Base-by-base conservation (phyloP, 2,329 filamentous ascomycete genomes). In the Orbilia javanica region DNA sequence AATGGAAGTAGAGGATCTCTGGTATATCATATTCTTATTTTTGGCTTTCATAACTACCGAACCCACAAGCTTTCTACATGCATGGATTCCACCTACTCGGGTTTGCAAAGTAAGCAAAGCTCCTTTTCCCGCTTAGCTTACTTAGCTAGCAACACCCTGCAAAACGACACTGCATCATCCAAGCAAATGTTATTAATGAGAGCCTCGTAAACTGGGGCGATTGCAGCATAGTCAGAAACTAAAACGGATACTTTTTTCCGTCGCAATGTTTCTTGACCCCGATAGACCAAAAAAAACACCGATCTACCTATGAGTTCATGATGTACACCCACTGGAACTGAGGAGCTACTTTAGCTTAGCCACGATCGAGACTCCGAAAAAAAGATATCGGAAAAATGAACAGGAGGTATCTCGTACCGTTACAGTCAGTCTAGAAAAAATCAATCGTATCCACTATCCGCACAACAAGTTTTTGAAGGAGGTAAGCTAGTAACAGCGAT, bases 11-110 rank as follows among this genome's bases (percentile, higher is more conserved):
- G 65, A 65, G 48, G 65, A 70, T 69, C 65, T 63, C 36, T 48
- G 72, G 65, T 76, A 69, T 76, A 76, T 76, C 72, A 69, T 55
- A 53, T 63, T 68, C 71, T 70, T 69, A 69, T 76, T 76, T 69
- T 76, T 67, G 42, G 69, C 39, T 72, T 44, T 76, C 55, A 55
- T 76, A 76, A 76, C 72, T 76, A 76, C 72, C 72, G 72, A 76
- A 68, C 34, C 39, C 64, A 69, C 72, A 76, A 76, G 72, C 72
- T 70, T 76, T 70, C 64, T 48, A 48, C 57, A 48, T 42, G 46
- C 46, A 70, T 62, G 72, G 63, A 75, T 52, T 65, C 72, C 65
- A 34, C 57, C 55, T 69, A 11, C 48, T 76, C 65, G 72, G 72
- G 72, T 76, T 65, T 76, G 72, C 65, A 57, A 69, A 69, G 72